Base-by-base conservation (phyloP, 257 asterid genomes). In the Prunella vulgaris region DNA sequence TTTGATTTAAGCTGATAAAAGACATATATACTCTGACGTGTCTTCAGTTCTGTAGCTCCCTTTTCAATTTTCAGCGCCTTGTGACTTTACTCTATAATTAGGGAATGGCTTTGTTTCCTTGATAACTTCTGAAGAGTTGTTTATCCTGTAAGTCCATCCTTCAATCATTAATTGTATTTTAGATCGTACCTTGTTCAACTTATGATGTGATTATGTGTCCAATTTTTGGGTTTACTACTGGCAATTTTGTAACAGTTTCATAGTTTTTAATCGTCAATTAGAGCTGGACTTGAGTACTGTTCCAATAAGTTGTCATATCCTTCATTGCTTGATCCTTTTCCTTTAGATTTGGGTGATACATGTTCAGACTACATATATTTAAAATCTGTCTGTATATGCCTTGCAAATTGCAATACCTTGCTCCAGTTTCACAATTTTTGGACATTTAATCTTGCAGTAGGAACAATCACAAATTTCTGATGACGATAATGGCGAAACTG, bases 401-500 rank as follows among this genome's bases (percentile, higher is more conserved):
- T n/a, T n/a, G n/a, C n/a, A n/a, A n/a, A 5, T 21, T 64, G 68
- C 17, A 6, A 30, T 56, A 44, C 46, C 24, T 24, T 48, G 12
- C 73, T 66, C 60, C 18, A 52, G 8, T 32, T 32, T 32, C 37
- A 32, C 37, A 32, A 32, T 32, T 51, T 9, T 49, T 21, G 14
- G 28, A 1, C 44, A 42, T 73, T 46, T 0, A 46, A 7, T 64
- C 48, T 59, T 78, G 33, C 84, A 87, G 90, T 89, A 79, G 73
- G 86, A 79, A 79, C 76, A 78, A 71, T 42, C 76, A 14, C 70
- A 48, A 33, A 66, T 76, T 49, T n/a, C 75, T 68, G 82, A 69
- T 33, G 85, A 78, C 40, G 53, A 74, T 40, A 85, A 73, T 27
- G 76, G 68, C 70, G 83, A 79, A 58, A 24, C 83, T 13, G 77